Evolutionary conservation across 2,329 filamentous ascomycete genomes (phyloP), one percentile per base, ranked within the genome.

Genomic region (Aspergillus vadensis): DNA sequence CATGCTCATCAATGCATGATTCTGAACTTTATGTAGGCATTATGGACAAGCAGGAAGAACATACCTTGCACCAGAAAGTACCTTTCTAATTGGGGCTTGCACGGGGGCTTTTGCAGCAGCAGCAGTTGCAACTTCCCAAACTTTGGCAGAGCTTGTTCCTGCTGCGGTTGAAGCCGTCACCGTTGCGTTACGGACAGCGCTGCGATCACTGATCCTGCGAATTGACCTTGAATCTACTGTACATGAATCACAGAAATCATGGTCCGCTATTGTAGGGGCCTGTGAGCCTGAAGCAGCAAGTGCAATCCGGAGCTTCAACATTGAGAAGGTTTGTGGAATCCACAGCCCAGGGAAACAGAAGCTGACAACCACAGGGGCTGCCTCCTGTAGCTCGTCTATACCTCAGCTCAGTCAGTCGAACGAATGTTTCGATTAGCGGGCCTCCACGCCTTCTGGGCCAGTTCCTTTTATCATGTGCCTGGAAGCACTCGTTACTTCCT

Each of bases 381-480:
- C 39, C 51, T 6, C 41, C 39, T 3, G 51, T 55, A 21, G 30
- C n/a, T 21, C 50, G 53, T 15, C 57, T 59, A 15, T 59, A 59
- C n/a, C 47, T 59, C 30, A 59, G 57, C 51, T 59, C 57, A 2
- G 14, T 59, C 19, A 59, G 57, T 44, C 15, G 19, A 27, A 59
- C 39, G 2, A 55, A 41, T 38, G 57, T 59, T 4, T 48, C 57
- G 5, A 36, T 59, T n/a, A 59, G 57, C 27, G 57, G 57, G 3
- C 57, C 57, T 9, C 51, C 57, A 3, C 36, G 21, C 9, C 14
- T 55, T 5, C 25, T 59, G n/a, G 27, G 30, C 12, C 25, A 41
- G 39, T 59, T 59, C 30, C 5, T 59, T 5, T 49, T 44, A 15
- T 48, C 57, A 5, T 55, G 27, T 4, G 15, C 57, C 5, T 55